Base-by-base conservation (phyloP, 2,329 filamentous ascomycete genomes). In the Scedosporium aurantiacum region DNA sequence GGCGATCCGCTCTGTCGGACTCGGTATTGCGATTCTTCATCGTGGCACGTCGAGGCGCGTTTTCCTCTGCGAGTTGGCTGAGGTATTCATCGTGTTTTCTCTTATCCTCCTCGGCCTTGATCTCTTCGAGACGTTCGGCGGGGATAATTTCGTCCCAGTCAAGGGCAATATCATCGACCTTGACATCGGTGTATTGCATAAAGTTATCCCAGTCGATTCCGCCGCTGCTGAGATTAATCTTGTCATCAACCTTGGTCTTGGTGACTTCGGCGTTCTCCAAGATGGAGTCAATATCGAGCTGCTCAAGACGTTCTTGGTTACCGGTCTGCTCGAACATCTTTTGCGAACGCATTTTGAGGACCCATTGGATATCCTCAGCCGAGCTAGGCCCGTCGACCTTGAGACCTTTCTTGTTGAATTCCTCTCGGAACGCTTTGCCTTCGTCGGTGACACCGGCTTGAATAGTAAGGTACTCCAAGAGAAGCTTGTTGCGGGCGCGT, bases 71-170 rank as follows among this genome's bases (percentile, higher is more conserved):
- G 56, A 94, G 83, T 68, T 88, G 87, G 27, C 86, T 88, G 1
- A 96, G 83, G 66, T 94, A 95, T 56, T 88, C 85, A 14, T 92
- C 90, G 61, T 96, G 85, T 61, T 89, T 85, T 69, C 89, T 88
- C 72, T 88, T 86, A 66, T 95, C 89, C 68, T 97, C 93, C 58
- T 96, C 90, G 0, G 86, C 87, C 72, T 95, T 96, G 74, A 97
- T 89, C 63, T 86, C 87, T 16, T 92, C 92, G 18, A 99, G 82
- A 68, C 96, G 87, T 6, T 96, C 91, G 63, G 92, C 91, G 0
- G 94, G 95, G 67, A 99, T 97, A 68, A 99, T 99, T 66, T 97
- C 89, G 68, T 99, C 94, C 94, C 94, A 99, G 67, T 95, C 91
- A 27, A 97, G 85, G 65, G 78, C 76, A 57, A 84, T 77, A 58